Base-by-base conservation (phyloP, 1,284 basidiomycete species). In the Ustilago crameri region DNA sequence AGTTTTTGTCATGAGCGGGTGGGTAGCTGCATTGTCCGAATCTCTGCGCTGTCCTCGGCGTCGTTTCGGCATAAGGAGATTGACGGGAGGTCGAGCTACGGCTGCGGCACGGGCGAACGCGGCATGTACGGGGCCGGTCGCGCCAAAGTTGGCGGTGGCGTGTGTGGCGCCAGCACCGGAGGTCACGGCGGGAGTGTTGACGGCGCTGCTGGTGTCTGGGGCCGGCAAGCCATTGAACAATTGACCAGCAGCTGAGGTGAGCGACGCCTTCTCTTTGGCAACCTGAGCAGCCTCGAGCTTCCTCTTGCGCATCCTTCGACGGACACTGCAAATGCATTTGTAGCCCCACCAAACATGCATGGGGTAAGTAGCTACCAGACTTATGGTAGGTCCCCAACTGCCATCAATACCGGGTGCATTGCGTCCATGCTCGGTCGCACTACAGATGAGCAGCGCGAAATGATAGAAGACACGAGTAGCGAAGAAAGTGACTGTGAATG, bases 291-390 rank as follows among this genome's bases (percentile, higher is more conserved):
- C 71, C 41, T 74, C 78, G 26, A 74, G 59, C 48, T 62, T 72
- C 27, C 76, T 70, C 70, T 80, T 82, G 52, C 56, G 44, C 76
- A 80, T 78, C n/a, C 81, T 63, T 9, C 78, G 67, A 15, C 70
- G 71, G 10, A 82, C 64, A 27, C 75, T 75, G 49, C 74, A 71
- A 35, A 82, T 68, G 50, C 76, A 76, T 65, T 83, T 83, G 75
- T 79, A 81, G 5, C 78, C 79, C 81, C 81, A 83, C 56, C 76
- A 78, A 4, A 80, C 49, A 48, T 83, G 81, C 81, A 83, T 83
- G 2, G 81, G 81, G 26, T 79, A 77, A n/a, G 80, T 76, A 9
- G 59, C 60, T 1, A 67, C 35, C 3, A 73, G 46, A 50, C 67
- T 75, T 49, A 77, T 57, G 46, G 70, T 37, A 12, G 79, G 79